These are phyloP conservation scores for Hypoxylon perforatum DNA, from an alignment of 495 filamentous ascomycete genomes.

Conservation along the genomic window DNA sequence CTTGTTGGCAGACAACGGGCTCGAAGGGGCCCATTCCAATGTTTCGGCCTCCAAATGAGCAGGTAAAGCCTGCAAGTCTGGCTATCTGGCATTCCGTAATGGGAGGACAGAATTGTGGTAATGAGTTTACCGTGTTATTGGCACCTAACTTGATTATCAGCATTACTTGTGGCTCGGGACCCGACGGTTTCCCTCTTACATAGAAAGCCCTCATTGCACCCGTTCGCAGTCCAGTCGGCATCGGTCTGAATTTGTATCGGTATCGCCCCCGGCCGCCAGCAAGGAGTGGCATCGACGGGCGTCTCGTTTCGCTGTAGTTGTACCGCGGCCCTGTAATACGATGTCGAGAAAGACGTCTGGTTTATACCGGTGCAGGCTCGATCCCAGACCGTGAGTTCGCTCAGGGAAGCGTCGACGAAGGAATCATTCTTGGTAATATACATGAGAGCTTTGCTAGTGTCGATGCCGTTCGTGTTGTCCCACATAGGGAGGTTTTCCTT, in stretches of 20 bases:
- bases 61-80: constrained; percentile 47
- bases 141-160: constrained; percentile 45
- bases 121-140: constrained; percentile 57
- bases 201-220: constrained; percentile 53
- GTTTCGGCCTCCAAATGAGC: constrained; percentile 46
- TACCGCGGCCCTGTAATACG: constrained; percentile 41
- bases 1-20: constrained; percentile 56
- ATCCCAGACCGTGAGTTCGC: constrained; percentile 42
- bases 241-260: constrained; percentile 51
- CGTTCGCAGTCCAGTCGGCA: constrained; percentile 46
- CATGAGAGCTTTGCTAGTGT: constrained; percentile 33
- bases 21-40: constrained; percentile 55
- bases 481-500: constrained; percentile 38
- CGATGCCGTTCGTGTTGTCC: constrained; percentile 43
- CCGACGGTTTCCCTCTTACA: constrained; percentile 44
- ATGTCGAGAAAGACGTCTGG: constrained; percentile 46
- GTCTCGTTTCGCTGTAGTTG: constrained; percentile 21
- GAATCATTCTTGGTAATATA: constrained; percentile 17
- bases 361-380: constrained; percentile 48
- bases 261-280: constrained; percentile 48
- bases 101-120: constrained; percentile 61
- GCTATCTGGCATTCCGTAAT: constrained; percentile 48
- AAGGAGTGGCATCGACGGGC: constrained; percentile 46
- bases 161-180: not conserved
- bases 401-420: constrained; percentile 20